Percentiles rank a stretch among this genome's conserved stretches.
phyloP scores from a whole-genome alignment of 805 yeast species.

The Zygosaccharomyces rouxii region DNA sequence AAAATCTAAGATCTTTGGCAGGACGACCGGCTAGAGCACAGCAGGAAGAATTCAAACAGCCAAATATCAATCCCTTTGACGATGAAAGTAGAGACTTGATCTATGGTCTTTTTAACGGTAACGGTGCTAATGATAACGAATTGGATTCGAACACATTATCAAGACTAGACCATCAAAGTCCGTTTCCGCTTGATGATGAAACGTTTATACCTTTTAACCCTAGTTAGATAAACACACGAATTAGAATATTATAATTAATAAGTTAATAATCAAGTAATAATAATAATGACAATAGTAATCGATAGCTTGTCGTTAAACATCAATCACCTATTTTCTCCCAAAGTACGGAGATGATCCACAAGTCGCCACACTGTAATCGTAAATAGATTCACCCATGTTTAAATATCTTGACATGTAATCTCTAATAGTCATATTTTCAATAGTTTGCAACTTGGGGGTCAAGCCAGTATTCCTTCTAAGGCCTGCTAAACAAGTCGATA shows the following conservation, averaged over 20 bases:
- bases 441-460: slow-evolving; percentile 48
- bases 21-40: slow-evolving; percentile 25
- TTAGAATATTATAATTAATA: not conserved
- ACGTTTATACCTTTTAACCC: slow-evolving; percentile 16
- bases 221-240: slow-evolving; percentile 6
- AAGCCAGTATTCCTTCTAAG: slow-evolving; percentile 69
- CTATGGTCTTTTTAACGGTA: slow-evolving; percentile 16
- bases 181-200: slow-evolving; percentile 8
- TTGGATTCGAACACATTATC: slow-evolving; percentile 1
- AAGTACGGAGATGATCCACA: slow-evolving; percentile 73
- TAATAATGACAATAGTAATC: not conserved
- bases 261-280: not conserved
- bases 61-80: slow-evolving; percentile 1
- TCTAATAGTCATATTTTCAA: slow-evolving; percentile 45
- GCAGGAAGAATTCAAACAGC: slow-evolving; percentile 6
- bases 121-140: slow-evolving; percentile 2
- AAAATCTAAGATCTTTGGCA: slow-evolving; percentile 56
- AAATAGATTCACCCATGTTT: slow-evolving; percentile 77
- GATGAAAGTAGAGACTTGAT: slow-evolving; percentile 16
- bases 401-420: slow-evolving; percentile 62
- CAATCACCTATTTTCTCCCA: slow-evolving; percentile 44
- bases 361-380: slow-evolving; percentile 65
- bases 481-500: slow-evolving; percentile 69
- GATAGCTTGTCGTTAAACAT: not conserved
- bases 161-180: not conserved